These are phyloP conservation scores for Calycina herbarum DNA, from an alignment of 2,329 filamentous ascomycete species.

Conservation along the genomic window DNA sequence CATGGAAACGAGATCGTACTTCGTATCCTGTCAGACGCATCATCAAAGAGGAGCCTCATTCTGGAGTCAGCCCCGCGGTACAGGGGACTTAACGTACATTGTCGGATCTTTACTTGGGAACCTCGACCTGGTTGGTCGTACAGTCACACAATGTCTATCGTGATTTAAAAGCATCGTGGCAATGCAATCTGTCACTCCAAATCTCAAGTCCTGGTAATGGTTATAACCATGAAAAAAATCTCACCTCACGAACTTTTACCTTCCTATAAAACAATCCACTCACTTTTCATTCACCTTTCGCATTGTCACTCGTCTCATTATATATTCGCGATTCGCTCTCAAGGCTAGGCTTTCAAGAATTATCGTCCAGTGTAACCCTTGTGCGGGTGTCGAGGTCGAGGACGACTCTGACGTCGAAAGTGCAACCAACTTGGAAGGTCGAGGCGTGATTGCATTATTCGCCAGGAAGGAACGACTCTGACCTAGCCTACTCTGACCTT, in stretches of 20 bases:
- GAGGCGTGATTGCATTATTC: no score
- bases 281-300: neutral
- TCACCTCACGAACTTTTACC: neutral
- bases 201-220: neutral
- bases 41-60: neutral
- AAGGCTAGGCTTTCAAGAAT: neutral
- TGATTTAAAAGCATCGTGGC: slow-evolving; percentile 1
- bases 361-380: neutral
- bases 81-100: neutral
- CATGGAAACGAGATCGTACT: neutral
- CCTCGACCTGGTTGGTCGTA: neutral
- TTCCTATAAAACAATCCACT: neutral
- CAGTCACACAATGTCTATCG: neutral
- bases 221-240: neutral
- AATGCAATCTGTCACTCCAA: neutral
- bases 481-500: no score
- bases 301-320: neutral
- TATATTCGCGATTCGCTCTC: neutral
- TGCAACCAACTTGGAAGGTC: no score
- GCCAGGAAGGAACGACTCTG: no score
- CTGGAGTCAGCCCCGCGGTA: neutral
- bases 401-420: neutral
- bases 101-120: neutral
- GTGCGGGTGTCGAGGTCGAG: neutral
- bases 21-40: neutral